Evolutionary conservation across 2,329 filamentous ascomycete species (phyloP).

Genomic region (Venturia asperata): DNA sequence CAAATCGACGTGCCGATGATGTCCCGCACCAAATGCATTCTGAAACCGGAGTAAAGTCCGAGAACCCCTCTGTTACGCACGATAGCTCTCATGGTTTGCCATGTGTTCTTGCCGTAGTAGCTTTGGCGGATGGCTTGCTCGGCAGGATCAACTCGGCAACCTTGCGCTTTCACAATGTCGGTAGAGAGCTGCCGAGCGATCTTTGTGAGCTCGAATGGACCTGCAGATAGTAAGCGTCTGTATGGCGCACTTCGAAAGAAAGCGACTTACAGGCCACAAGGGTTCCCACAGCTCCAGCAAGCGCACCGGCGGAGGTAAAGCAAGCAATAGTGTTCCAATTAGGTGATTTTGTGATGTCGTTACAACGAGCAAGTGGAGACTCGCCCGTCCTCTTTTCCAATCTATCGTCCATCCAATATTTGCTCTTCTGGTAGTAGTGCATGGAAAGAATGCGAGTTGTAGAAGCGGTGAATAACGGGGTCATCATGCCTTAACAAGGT

Average conservation of each 20-base stretch:
- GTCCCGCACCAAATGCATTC: constrained; percentile 72
- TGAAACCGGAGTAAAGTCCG: constrained; percentile 75
- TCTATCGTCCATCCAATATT: constrained; percentile 64
- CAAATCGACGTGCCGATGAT: constrained; percentile 79
- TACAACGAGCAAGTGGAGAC: constrained; percentile 67
- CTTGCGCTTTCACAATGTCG: constrained; percentile 52
- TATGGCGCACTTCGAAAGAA: background rate
- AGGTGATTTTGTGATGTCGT: constrained; percentile 61
- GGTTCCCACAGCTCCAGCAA: constrained; percentile 72
- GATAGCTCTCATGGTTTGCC: constrained; percentile 1
- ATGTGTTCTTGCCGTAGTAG: constrained; percentile 40
- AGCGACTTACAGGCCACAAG: constrained; percentile 58
- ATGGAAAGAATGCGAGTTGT: constrained; percentile 72
- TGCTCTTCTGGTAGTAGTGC: constrained; percentile 71
- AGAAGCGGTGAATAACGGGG: constrained; percentile 73
- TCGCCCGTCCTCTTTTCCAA: constrained; percentile 58
- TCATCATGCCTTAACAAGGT: constrained; percentile 57
- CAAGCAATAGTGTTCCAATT: constrained; percentile 66
- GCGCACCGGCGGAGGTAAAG: constrained; percentile 71
- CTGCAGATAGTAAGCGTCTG: constrained; percentile 33
- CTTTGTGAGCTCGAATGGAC: constrained; percentile 84
- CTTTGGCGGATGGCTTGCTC: constrained; percentile 42
- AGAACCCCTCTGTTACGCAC: constrained; percentile 65
- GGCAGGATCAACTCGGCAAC: constrained; percentile 42
- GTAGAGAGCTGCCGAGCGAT: constrained; percentile 80